Conservation (phyloP, 73 alveolate species). For the Paramecium caudatum region DNA sequence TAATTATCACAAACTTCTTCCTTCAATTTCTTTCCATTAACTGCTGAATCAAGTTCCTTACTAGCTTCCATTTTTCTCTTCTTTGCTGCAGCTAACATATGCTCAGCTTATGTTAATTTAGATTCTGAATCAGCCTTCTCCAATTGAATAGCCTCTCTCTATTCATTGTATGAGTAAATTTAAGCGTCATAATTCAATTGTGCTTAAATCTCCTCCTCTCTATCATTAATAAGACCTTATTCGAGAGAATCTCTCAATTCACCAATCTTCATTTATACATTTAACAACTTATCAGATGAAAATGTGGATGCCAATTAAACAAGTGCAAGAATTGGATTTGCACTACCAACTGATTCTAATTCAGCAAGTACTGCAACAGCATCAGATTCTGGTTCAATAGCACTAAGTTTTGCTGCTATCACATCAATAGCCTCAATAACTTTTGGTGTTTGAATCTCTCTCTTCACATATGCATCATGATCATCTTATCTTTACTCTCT, state of each 20-base stretch:
- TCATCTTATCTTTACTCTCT: slow-evolving; percentile 54
- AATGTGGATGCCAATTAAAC: slow-evolving; percentile 55
- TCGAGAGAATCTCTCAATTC: slow-evolving; percentile 26
- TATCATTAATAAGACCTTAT: slow-evolving; percentile 49
- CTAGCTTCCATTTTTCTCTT: slow-evolving; percentile 59
- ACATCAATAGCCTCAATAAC: slow-evolving; percentile 58
- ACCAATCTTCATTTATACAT: slow-evolving; percentile 19
- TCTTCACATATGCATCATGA: slow-evolving; percentile 1
- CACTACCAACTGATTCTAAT: slow-evolving; percentile 14
- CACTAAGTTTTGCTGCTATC: slow-evolving; percentile 45
- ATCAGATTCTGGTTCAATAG: slow-evolving; percentile 61
- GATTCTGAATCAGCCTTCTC: slow-evolving; percentile 30
- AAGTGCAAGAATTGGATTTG: slow-evolving; percentile 40
- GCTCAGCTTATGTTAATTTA: slow-evolving; percentile 15
- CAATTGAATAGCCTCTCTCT: neutral
- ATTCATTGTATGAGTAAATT: neutral
- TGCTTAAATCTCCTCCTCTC: slow-evolving; percentile 23
- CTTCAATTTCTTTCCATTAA: slow-evolving; percentile 27
- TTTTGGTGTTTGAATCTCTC: slow-evolving; percentile 22
- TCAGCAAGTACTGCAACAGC: slow-evolving; percentile 54
- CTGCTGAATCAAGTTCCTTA: slow-evolving; percentile 35
- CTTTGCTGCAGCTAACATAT: slow-evolving; percentile 23
- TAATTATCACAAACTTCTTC: slow-evolving; percentile 29
- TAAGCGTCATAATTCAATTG: neutral
- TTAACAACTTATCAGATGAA: slow-evolving; percentile 24